These are phyloP conservation scores for Zanthoxylum bungeanum DNA, from an alignment of 345 rosid genomes.

Conservation along the genomic window DNA sequence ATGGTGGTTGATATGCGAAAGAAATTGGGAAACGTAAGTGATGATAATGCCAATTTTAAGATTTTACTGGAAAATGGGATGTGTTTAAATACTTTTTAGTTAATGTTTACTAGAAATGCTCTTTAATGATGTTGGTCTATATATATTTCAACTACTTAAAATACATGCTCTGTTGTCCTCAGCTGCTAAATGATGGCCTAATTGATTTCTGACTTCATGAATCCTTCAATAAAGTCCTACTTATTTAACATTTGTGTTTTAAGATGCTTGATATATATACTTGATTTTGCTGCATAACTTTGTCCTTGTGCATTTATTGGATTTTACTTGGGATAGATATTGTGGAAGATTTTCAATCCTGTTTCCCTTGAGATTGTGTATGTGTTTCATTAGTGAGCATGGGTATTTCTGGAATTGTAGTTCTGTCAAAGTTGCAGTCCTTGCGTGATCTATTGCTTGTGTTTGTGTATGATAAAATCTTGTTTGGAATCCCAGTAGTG, in stretches of 20 bases:
- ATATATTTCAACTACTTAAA: not conserved
- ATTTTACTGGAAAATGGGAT: not conserved
- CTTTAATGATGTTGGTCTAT: too few relatives aligned
- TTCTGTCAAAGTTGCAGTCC: too few relatives aligned
- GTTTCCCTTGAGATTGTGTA: not conserved
- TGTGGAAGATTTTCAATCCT: not conserved
- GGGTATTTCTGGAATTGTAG: too few relatives aligned
- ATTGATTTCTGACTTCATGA: not conserved
- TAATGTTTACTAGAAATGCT: not conserved
- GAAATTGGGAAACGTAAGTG: slow-evolving; percentile 26
- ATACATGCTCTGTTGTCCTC: not conserved
- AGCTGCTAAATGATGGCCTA: not conserved
- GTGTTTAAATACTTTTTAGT: not conserved
- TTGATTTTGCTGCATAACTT: not conserved
- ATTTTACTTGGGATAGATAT: not conserved
- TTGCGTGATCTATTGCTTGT: too few relatives aligned
- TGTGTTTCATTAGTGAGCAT: too few relatives aligned
- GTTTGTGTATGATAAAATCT: too few relatives aligned
- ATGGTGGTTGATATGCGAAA: too few relatives aligned
- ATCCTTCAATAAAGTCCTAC: not conserved
- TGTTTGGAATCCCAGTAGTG: not conserved
- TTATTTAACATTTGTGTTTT: slow-evolving; percentile 1
- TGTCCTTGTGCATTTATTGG: not conserved
- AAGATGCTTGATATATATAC: not conserved
- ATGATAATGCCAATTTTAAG: not conserved